Conservation (phyloP, 1,284 basidiomycete species). For the Cystobasidiaceae sp. region DNA sequence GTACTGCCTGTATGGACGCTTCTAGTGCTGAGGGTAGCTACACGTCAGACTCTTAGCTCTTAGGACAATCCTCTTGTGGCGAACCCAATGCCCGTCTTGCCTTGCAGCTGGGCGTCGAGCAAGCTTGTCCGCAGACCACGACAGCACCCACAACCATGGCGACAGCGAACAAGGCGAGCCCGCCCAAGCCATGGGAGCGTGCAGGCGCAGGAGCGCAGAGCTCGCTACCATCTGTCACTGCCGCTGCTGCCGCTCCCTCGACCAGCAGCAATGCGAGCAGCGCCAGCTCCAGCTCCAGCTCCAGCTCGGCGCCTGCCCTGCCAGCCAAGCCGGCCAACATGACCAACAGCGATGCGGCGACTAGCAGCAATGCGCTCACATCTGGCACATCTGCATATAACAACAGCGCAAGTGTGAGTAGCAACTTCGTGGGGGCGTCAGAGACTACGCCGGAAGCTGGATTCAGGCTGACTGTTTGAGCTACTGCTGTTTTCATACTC, state of each 20-base stretch:
- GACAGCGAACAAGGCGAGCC: conserved; percentile 58
- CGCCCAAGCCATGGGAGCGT: conserved; percentile 79
- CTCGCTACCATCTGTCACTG: conserved; percentile 44
- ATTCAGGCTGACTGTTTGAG: too few species aligned
- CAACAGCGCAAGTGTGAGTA: neutral
- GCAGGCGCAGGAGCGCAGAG: conserved; percentile 42
- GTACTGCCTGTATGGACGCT: too few species aligned
- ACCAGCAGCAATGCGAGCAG: conserved; percentile 42
- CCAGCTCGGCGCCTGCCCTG: conserved; percentile 38
- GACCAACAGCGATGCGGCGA: conserved; percentile 41
- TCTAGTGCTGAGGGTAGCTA: too few species aligned
- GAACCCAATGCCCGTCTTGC: too few species aligned
- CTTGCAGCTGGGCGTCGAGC: too few species aligned
- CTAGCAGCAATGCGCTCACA: conserved; percentile 13
- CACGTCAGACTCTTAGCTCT: too few species aligned
- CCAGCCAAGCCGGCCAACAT: conserved; percentile 39
- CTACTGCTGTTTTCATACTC: too few species aligned
- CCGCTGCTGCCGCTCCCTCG: conserved; percentile 48
- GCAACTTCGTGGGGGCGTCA: too few species aligned
- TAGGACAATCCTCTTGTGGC: too few species aligned
- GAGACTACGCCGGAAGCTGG: too few species aligned
- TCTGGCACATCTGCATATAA: neutral
- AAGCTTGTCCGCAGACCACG: too few species aligned
- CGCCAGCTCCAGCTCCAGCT: conserved; percentile 44
- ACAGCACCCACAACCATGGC: conserved; percentile 4